phyloP scores from a whole-genome alignment of 2,329 filamentous ascomycete species.

The Xylariaceae sp. region DNA sequence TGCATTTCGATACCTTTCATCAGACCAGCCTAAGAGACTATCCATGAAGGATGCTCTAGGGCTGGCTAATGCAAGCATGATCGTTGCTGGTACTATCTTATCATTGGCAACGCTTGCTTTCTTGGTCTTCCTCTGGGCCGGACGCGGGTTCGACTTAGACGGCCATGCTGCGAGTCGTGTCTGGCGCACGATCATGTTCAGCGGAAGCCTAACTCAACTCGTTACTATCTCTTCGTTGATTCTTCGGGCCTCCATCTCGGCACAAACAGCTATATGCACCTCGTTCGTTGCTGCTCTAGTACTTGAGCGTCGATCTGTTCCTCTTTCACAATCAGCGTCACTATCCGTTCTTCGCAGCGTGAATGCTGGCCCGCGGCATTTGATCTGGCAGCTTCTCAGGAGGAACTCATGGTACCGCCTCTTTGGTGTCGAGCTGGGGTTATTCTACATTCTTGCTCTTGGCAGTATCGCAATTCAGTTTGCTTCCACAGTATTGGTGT shows the following conservation, averaged over 20 bases:
- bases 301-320: background rate
- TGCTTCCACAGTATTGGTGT: background rate
- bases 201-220: background rate
- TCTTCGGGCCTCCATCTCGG: background rate
- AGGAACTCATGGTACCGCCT: background rate
- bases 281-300: background rate
- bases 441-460: background rate
- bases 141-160: background rate
- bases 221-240: background rate
- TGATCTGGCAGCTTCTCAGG: background rate
- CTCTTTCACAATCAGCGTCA: background rate
- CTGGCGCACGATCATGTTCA: background rate
- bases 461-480: background rate
- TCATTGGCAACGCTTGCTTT: background rate
- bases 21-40: too few species aligned
- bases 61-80: background rate
- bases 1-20: too few species aligned
- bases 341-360: constrained; percentile 2
- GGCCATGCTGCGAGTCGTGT: background rate
- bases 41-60: too few species aligned
- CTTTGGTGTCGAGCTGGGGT: background rate
- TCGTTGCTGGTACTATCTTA: background rate
- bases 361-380: background rate
- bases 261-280: background rate
- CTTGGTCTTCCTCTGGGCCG: background rate